Evolutionary conservation across 2,329 filamentous ascomycete genomes (phyloP).

Genomic region (Diaporthe ampelina): DNA sequence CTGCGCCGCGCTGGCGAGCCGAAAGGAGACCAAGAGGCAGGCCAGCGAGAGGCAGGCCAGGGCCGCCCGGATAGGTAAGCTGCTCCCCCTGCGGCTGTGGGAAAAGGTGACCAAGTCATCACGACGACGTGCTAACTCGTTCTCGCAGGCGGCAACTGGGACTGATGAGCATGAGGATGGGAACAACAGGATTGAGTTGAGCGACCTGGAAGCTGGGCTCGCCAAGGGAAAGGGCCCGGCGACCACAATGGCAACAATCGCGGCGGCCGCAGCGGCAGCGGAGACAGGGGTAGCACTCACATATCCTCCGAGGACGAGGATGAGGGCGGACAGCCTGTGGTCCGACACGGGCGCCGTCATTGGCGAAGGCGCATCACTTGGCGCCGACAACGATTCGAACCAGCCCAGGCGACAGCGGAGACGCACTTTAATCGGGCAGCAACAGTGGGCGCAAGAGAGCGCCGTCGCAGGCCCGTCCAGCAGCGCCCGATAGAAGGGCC

Average conservation of each 20-base stretch:
- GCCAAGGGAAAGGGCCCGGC: not conserved
- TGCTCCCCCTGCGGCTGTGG: slow-evolving; percentile 7
- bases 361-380: not conserved
- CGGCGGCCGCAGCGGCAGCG: not conserved
- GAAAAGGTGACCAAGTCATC: not conserved
- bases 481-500: not conserved
- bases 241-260: not conserved
- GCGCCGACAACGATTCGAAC: not conserved
- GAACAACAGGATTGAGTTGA: not conserved
- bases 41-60: slow-evolving; percentile 10
- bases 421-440: not conserved
- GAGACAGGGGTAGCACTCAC: not conserved
- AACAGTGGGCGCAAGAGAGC: not conserved
- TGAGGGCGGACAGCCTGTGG: not conserved
- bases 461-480: not conserved
- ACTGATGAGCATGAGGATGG: slow-evolving; percentile 7
- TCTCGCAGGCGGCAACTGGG: slow-evolving; percentile 21
- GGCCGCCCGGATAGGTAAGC: slow-evolving; percentile 24
- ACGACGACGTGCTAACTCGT: not conserved
- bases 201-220: slow-evolving; percentile 28
- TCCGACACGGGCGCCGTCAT: slow-evolving; percentile 8
- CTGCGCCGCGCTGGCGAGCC: slow-evolving; percentile 2
- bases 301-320: slow-evolving; percentile 3
- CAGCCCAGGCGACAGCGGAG: not conserved
- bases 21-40: slow-evolving; percentile 25